These are phyloP conservation scores for Tuber calosporum DNA, from an alignment of 495 filamentous ascomycete genomes.

Conservation along the genomic window DNA sequence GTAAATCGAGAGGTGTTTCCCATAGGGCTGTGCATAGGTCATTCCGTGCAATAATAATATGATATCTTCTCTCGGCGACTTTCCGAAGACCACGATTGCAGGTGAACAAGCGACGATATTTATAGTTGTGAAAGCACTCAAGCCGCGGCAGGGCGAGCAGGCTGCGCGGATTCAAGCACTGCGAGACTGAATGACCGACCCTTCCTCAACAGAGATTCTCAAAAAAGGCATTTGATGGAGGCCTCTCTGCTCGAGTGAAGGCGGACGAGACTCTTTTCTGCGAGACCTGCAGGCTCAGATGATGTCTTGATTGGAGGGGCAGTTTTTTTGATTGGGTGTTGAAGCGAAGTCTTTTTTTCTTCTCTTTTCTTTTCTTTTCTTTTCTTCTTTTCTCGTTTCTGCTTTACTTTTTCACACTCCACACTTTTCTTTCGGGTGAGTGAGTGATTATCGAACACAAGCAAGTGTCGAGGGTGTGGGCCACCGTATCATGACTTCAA, in stretches of 20 bases:
- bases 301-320: background rate
- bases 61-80: background rate
- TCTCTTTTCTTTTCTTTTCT: background rate
- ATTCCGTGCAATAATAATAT: background rate
- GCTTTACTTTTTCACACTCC: background rate
- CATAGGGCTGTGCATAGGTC: slow-evolving; percentile 1
- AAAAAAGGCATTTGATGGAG: background rate
- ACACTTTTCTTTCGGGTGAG: background rate
- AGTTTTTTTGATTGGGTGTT: background rate
- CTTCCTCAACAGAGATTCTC: background rate
- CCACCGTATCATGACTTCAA: background rate
- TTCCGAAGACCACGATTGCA: background rate
- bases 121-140: background rate
- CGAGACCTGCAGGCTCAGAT: background rate
- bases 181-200: background rate
- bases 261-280: background rate
- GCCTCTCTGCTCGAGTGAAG: background rate
- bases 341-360: background rate
- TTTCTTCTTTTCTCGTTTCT: background rate
- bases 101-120: background rate
- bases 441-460: background rate
- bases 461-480: background rate
- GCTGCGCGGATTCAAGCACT: background rate
- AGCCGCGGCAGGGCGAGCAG: background rate
- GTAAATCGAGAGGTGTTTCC: background rate